Conservation (phyloP, 2,329 filamentous ascomycete genomes). For the Xylariaceae sp. region DNA sequence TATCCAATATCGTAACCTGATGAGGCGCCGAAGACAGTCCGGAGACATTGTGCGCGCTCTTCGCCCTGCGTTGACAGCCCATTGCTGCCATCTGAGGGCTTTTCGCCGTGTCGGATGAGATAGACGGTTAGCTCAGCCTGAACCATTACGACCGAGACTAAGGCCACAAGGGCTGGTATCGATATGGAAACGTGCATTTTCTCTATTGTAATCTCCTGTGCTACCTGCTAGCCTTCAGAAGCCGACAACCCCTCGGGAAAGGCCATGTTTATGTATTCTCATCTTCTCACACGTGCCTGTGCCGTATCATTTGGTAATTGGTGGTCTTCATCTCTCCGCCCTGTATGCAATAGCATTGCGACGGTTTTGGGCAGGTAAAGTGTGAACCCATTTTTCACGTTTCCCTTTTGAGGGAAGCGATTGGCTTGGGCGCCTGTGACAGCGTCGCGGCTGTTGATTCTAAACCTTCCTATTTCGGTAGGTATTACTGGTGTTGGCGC, state of each 20-base stretch:
- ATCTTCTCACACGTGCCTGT: not conserved
- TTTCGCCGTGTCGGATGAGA: conserved; percentile 62
- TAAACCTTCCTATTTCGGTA: not conserved
- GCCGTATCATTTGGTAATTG: not conserved
- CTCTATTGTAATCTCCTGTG: not conserved
- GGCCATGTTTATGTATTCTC: not conserved
- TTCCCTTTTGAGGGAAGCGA: not conserved
- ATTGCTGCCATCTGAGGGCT: conserved; percentile 44
- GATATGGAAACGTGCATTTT: not conserved
- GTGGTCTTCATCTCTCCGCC: not conserved
- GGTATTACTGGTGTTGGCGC: not conserved
- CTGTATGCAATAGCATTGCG: not conserved
- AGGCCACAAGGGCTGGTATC: not conserved
- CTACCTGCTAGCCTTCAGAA: not conserved
- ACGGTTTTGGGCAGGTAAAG: not conserved
- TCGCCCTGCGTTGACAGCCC: conserved; percentile 50
- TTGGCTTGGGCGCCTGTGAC: no score
- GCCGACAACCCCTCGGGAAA: not conserved
- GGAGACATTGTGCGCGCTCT: conserved; percentile 56
- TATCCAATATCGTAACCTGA: conserved; percentile 54
- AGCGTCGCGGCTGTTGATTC: no score
- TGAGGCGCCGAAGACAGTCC: conserved; percentile 48
- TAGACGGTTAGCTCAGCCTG: conserved; percentile 48
- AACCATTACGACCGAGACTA: not conserved
- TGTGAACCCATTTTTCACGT: not conserved